phyloP scores from a whole-genome alignment of 495 filamentous ascomycete species.

The Talaromyces wortmannii region DNA sequence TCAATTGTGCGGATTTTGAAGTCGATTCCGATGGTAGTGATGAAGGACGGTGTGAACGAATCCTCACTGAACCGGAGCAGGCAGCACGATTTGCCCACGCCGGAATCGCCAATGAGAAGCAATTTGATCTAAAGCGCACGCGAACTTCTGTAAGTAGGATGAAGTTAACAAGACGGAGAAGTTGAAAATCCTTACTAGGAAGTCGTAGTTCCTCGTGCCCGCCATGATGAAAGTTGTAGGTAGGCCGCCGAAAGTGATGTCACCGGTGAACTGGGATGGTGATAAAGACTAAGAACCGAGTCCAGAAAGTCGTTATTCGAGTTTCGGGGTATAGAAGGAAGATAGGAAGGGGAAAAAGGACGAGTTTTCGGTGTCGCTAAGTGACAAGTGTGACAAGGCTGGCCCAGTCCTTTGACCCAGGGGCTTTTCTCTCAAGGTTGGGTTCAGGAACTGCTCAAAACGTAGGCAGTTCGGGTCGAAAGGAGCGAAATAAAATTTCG shows the following conservation, averaged over 20 bases:
- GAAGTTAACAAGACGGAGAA: background rate
- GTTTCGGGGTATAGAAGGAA: background rate
- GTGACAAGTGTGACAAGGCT: background rate
- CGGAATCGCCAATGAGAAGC: constrained; percentile 94
- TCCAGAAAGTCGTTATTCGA: background rate
- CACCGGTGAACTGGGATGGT: background rate
- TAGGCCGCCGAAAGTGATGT: constrained; percentile 1
- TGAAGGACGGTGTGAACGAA: constrained; percentile 96
- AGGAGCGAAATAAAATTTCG: background rate
- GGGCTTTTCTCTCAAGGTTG: background rate
- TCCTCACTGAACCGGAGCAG: constrained; percentile 97
- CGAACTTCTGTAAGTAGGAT: constrained; percentile 3
- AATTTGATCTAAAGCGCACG: constrained; percentile 76
- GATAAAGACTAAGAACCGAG: too few relatives aligned
- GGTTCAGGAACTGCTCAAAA: background rate
- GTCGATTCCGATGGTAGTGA: constrained; percentile 99
- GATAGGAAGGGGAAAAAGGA: too few relatives aligned
- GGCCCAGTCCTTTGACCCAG: background rate
- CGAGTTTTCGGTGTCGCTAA: background rate
- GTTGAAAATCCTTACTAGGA: constrained; percentile 60
- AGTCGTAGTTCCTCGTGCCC: constrained; percentile 96
- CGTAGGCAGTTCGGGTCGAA: background rate
- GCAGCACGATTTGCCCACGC: constrained; percentile 98
- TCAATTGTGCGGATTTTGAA: constrained; percentile 99
- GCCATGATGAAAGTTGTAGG: constrained; percentile 55